Conservation (phyloP, 2,329 filamentous ascomycete species). For the Colletotrichum sp. region DNA sequence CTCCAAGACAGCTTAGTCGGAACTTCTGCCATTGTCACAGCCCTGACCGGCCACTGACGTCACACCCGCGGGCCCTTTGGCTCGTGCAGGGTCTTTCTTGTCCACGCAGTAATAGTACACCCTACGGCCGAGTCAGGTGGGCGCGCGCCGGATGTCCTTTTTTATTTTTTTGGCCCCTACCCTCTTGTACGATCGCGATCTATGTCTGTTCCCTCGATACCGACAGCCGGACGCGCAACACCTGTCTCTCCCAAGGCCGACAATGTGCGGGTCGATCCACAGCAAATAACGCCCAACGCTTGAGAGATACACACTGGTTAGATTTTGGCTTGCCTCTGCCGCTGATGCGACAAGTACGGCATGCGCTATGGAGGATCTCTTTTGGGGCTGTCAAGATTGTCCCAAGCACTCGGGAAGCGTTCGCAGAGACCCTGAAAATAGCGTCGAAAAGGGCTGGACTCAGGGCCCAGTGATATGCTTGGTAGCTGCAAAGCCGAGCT, state of each 20-base stretch:
- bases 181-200: background rate
- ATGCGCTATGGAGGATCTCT: background rate
- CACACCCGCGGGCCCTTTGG: conserved; percentile 1
- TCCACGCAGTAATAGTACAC: background rate
- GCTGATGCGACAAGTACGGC: background rate
- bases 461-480: background rate
- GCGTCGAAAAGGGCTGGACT: background rate
- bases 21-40: background rate
- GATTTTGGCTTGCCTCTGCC: background rate
- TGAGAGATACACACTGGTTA: background rate
- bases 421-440: background rate
- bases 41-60: conserved; percentile 8
- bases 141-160: background rate
- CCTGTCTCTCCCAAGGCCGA: background rate
- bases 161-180: background rate
- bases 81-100: conserved; percentile 12
- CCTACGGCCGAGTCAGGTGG: conserved; percentile 17
- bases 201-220: background rate
- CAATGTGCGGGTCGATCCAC: background rate
- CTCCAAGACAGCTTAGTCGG: background rate
- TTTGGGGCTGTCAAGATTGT: background rate
- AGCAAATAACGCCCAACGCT: background rate
- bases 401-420: background rate
- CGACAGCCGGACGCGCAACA: background rate
- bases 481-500: background rate